Conservation (phyloP, 2,329 filamentous ascomycete species). For the Talaromyces sp. region DNA sequence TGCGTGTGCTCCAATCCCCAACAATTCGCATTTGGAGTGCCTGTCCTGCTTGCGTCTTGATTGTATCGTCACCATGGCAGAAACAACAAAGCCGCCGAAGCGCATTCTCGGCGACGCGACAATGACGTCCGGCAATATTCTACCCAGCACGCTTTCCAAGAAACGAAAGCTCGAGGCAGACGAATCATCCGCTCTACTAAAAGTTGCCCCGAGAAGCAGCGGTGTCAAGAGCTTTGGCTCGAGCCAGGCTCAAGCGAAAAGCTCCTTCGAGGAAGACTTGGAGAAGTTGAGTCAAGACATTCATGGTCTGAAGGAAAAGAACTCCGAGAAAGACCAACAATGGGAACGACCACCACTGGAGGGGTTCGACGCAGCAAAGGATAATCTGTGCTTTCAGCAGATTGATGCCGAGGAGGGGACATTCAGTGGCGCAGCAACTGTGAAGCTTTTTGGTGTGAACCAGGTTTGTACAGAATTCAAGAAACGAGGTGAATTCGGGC, state of each 20-base stretch:
- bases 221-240: conserved; percentile 54
- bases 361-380: conserved; percentile 56
- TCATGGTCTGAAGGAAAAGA: conserved; percentile 73
- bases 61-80: conserved; percentile 27
- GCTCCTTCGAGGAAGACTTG: conserved; percentile 84
- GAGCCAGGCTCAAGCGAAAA: conserved; percentile 67
- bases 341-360: conserved; percentile 67
- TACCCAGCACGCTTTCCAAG: conserved; percentile 55
- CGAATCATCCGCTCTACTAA: conserved; percentile 46
- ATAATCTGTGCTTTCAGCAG: conserved; percentile 83
- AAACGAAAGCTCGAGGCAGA: conserved; percentile 70
- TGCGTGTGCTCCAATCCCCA: not conserved
- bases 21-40: not conserved
- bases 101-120: conserved; percentile 65
- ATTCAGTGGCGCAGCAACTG: conserved; percentile 67
- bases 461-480: conserved; percentile 46
- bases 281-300: conserved; percentile 97
- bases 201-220: conserved; percentile 55
- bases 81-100: conserved; percentile 56
- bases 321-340: conserved; percentile 86
- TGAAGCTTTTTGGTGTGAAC: conserved; percentile 93
- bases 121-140: conserved; percentile 57
- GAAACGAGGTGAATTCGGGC: not conserved
- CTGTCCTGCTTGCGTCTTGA: not conserved
- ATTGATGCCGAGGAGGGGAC: conserved; percentile 93